These are phyloP conservation scores for Arachnopeziza araneosa DNA, from an alignment of 2,329 filamentous ascomycete genomes.

Conservation along the genomic window DNA sequence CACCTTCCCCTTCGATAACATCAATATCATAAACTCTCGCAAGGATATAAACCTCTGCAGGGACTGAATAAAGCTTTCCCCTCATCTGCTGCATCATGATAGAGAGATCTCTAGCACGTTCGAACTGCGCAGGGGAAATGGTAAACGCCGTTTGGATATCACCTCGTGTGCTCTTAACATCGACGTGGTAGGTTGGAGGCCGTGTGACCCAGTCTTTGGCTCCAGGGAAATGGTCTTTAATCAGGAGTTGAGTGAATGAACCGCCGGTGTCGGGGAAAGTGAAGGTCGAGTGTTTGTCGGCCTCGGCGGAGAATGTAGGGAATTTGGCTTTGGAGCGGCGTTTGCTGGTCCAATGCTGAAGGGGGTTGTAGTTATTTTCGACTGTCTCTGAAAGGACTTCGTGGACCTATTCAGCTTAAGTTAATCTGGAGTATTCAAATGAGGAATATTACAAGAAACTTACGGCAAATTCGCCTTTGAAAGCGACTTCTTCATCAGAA, in stretches of 20 bases:
- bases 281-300: no score
- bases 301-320: no score
- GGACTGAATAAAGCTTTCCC: not conserved
- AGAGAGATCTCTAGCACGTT: not conserved
- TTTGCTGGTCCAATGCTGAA: no score
- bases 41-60: constrained; percentile 5
- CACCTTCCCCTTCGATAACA: not conserved
- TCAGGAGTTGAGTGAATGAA: constrained; percentile 4
- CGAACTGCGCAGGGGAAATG: not conserved
- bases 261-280: not conserved
- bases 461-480: constrained; percentile 1
- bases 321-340: no score
- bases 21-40: constrained; percentile 1
- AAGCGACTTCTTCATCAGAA: not conserved
- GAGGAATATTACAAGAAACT: not conserved
- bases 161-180: constrained; percentile 1
- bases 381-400: no score
- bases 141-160: not conserved
- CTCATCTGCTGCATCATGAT: constrained; percentile 6
- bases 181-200: constrained; percentile 5
- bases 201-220: constrained; percentile 1
- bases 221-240: not conserved
- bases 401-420: no score
- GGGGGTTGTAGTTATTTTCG: no score
- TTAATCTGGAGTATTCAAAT: no score